Evolutionary conservation across 2,329 filamentous ascomycete genomes (phyloP), one percentile per base, ranked within the genome.

Genomic region (Penicillium sp.): DNA sequence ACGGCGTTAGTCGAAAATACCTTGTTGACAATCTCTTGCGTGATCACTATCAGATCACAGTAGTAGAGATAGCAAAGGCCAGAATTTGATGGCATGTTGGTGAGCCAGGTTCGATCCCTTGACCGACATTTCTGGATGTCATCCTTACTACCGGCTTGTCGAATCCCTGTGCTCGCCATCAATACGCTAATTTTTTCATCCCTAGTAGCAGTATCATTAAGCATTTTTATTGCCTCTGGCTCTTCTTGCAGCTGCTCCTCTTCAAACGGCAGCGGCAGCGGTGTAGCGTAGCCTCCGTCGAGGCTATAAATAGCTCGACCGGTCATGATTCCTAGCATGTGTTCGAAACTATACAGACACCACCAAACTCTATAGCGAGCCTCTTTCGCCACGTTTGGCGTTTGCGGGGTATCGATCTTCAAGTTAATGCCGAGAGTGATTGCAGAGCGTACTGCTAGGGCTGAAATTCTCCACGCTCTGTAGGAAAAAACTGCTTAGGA

Each of bases 351-450:
- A 46, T 71, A 72, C 7, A 76, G 55, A 20, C 71, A 68, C 68
- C 72, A 75, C 74, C 74, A 76, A 1, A 75, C 64, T 21, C 70
- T 63, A 44, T 71, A 72, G 4, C 73, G 68, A 27, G 67, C 64
- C 54, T 74, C 72, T 48, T 72, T 75, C n/a, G 72, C 68, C 6
- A 63, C 58, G 24, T 68, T 62, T 13, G 66, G 58, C 17, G 73
- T 64, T 13, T 61, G 61, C 3, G 57, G 53, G 29, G 69, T 72
- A 15, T 68, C 64, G 39, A 69, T 74, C 21, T 67, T 68, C 23
- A 76, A 56, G 39, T 76, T 73, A 43, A 76, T 61, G 1, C 72
- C 74, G 51, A 76, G 56, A 0, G 72, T 65, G 21, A 69, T 63
- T 1, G 72, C 70, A 20, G 67, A 71, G 41, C 74, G 67, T n/a